phyloP scores from a whole-genome alignment of 192 early-diverging fungal genomes.

The Coemansia sp. region DNA sequence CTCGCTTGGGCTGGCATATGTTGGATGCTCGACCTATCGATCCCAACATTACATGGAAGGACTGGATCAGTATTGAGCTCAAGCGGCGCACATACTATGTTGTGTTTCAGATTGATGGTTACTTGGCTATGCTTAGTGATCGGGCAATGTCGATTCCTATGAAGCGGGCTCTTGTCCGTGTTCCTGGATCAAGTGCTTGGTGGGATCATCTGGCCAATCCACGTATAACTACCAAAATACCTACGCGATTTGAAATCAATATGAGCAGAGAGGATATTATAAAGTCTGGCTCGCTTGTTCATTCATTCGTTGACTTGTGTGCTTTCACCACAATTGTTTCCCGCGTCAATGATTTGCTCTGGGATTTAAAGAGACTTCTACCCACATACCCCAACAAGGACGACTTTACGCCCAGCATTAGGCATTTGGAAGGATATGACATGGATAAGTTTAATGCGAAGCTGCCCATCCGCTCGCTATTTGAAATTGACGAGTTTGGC shows the following conservation, averaged over 20 bases:
- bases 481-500: conserved; percentile 29
- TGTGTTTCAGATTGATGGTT: conserved; percentile 32
- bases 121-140: conserved; percentile 33
- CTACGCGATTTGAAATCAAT: conserved; percentile 2
- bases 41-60: conserved; percentile 19
- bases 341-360: conserved; percentile 26
- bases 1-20: conserved; percentile 38
- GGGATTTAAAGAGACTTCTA: conserved; percentile 20
- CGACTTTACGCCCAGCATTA: conserved; percentile 11
- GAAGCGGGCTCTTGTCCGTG: conserved; percentile 12
- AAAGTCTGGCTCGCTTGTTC: conserved; percentile 5
- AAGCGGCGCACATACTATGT: conserved; percentile 38
- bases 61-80: conserved; percentile 33
- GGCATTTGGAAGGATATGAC: conserved; percentile 8
- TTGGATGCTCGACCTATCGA: conserved; percentile 13
- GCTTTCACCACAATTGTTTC: conserved; percentile 17
- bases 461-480: conserved; percentile 19
- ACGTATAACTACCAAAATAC: conserved; percentile 9
- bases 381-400: conserved; percentile 9
- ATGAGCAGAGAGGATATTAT: conserved; percentile 11
- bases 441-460: background rate
- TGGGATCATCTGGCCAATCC: conserved; percentile 31
- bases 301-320: conserved; percentile 21
- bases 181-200: conserved; percentile 19
- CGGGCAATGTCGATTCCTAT: conserved; percentile 24